Percentiles rank a stretch among this genome's conserved stretches.
phyloP scores from a whole-genome alignment of 306 rosid genomes.

The Ormosia emarginata region DNA sequence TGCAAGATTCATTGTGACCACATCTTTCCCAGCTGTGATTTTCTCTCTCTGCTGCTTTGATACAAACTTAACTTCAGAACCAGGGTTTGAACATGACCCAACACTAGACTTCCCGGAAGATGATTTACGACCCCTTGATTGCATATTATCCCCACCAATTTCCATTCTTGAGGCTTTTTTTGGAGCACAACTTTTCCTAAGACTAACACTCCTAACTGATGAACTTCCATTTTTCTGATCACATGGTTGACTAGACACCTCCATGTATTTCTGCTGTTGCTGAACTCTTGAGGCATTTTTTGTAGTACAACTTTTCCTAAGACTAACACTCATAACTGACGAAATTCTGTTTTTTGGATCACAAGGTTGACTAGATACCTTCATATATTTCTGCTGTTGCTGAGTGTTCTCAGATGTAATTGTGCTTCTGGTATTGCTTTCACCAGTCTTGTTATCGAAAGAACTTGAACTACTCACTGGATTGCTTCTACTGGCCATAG shows the following conservation, averaged over 20 bases:
- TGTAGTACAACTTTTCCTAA: constrained; percentile 43
- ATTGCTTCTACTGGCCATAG: constrained; percentile 24
- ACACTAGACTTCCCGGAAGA: constrained; percentile 72
- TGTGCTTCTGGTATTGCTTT: constrained; percentile 44
- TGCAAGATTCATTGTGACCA: constrained; percentile 28
- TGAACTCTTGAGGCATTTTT: constrained; percentile 38
- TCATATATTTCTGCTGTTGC: constrained; percentile 30
- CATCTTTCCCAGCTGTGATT: constrained; percentile 33
- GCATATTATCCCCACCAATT: constrained; percentile 31
- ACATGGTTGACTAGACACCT: constrained; percentile 35
- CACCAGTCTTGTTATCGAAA: constrained; percentile 27
- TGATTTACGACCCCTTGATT: constrained; percentile 50
- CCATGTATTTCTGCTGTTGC: constrained; percentile 26
- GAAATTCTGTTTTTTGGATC: constrained; percentile 29
- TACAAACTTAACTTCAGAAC: constrained; percentile 33
- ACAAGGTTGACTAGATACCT: constrained; percentile 38
- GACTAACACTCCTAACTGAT: constrained; percentile 36
- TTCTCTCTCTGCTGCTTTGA: constrained; percentile 31
- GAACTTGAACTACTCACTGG: constrained; percentile 28
- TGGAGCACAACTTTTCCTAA: constrained; percentile 45
- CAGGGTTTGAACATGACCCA: constrained; percentile 62
- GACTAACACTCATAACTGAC: constrained; percentile 37
- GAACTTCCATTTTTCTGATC: constrained; percentile 38
- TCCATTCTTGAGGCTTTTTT: constrained; percentile 44
- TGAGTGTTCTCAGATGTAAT: constrained; percentile 41